Evolutionary conservation across 192 early-diverging fungal genomes (phyloP).

Genomic region (Funneliformis geosporum): DNA sequence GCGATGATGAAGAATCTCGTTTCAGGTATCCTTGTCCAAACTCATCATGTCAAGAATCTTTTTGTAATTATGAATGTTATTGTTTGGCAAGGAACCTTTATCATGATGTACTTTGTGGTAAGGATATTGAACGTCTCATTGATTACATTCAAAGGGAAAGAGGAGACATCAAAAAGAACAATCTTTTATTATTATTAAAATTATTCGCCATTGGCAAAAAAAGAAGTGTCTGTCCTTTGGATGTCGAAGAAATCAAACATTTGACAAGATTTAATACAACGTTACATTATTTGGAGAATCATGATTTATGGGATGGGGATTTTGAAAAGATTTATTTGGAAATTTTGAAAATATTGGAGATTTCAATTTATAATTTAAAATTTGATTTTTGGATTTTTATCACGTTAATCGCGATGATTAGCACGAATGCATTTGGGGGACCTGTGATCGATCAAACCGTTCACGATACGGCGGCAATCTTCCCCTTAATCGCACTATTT

Average conservation of each 20-base stretch:
- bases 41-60: slow-evolving; percentile 5
- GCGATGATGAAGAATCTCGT: background rate
- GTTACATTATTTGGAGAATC: background rate
- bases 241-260: slow-evolving; percentile 20
- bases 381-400: slow-evolving; percentile 28
- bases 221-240: slow-evolving; percentile 3
- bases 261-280: slow-evolving; percentile 14
- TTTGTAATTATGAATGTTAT: slow-evolving; percentile 22
- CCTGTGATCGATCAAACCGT: background rate
- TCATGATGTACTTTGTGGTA: slow-evolving; percentile 19
- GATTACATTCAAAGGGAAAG: background rate
- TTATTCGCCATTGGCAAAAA: slow-evolving; percentile 16
- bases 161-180: background rate
- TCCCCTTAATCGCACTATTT: slow-evolving; percentile 16
- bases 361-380: slow-evolving; percentile 23
- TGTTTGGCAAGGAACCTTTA: slow-evolving; percentile 15
- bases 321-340: slow-evolving; percentile 20
- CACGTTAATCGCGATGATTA: slow-evolving; percentile 10
- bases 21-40: slow-evolving; percentile 12
- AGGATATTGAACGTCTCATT: slow-evolving; percentile 14
- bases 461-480: background rate
- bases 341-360: slow-evolving; percentile 13
- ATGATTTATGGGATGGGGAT: slow-evolving; percentile 14
- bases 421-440: slow-evolving; percentile 6
- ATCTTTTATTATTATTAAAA: slow-evolving; percentile 14